Evolutionary conservation across 208 protist species (phyloP), one percentile per base, ranked within the genome.

Genomic region (Crithidia brevicula): DNA sequence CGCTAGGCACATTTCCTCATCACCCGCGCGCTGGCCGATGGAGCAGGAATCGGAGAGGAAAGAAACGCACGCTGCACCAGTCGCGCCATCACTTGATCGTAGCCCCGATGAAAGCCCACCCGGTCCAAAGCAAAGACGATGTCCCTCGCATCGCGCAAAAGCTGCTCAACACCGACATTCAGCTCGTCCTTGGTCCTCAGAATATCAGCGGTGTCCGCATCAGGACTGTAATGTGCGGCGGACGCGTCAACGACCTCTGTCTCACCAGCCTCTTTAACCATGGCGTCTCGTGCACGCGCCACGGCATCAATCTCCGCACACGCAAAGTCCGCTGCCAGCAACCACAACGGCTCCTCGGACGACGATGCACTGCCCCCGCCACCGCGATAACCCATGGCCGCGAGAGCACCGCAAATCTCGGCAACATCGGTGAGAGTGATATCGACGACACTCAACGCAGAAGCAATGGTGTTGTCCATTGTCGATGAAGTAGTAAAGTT

Each of bases 41-140:
- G 90, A 11, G 87, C 69, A 4, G 75, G 38, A 47, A 96, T 84
- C 10, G 77, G 69, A 9, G 74, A 61, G 4, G 20, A 2, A 18
- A 96, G 31, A 36, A 91, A 72, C 4, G 52, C 66, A 13, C 71
- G 23, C 25, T 61, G 31, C 47, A 93, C 88, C 15, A 96, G 59
- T 13, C 61, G 47, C 15, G 47, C 25, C 91, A 96, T 96, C 36
- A 96, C 51, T 27, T n/a, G 18, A 46, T 92, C 78, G 67, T 91
- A 96, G 6, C 62, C 53, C 13, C 15, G n/a, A 4, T 10, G 31
- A 20, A 73, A 78, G 22, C 75, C 61, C 13, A 84, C 86, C 40
- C 83, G 81, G 52, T 93, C 83, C 11, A 92, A 51, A 8, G 91
- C 87, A 79, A 94, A 96, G 62, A 72, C 64, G 53, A 96, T 67